Evolutionary conservation across 768 basidiomycete species (phyloP).

Genomic region (Leccinum aurantiacum): DNA sequence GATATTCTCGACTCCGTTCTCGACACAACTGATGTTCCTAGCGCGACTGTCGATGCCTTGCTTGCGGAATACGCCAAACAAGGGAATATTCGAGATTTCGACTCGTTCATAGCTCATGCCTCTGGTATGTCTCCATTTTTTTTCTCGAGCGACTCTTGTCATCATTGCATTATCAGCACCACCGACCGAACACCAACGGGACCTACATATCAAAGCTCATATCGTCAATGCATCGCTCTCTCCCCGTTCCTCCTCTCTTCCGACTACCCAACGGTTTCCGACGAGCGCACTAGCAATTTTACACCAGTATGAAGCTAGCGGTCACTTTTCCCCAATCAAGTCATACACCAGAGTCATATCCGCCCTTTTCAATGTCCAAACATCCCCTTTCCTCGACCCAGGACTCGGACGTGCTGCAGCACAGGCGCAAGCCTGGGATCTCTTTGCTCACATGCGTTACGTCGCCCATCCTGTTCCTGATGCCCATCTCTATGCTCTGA

Average conservation of each 20-base stretch:
- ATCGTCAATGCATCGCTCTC: slow-evolving; percentile 31
- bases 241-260: slow-evolving; percentile 21
- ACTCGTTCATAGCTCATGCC: slow-evolving; percentile 44
- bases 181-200: slow-evolving; percentile 58
- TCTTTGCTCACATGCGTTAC: slow-evolving; percentile 95
- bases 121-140: slow-evolving; percentile 37
- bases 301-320: slow-evolving; percentile 67
- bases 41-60: slow-evolving; percentile 44
- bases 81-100: slow-evolving; percentile 47
- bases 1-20: slow-evolving; percentile 3
- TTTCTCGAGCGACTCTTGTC: neutral
- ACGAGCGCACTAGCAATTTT: slow-evolving; percentile 64
- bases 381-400: slow-evolving; percentile 24
- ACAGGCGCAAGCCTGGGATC: slow-evolving; percentile 86
- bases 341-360: slow-evolving; percentile 73
- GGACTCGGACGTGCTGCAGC: slow-evolving; percentile 42
- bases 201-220: slow-evolving; percentile 72
- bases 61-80: slow-evolving; percentile 48
- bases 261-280: slow-evolving; percentile 45
- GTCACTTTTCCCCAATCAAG: slow-evolving; percentile 63
- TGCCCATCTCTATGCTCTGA: slow-evolving; percentile 67
- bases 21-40: slow-evolving; percentile 32
- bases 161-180: slow-evolving; percentile 22
- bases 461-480: slow-evolving; percentile 86
- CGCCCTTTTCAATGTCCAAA: slow-evolving; percentile 49